These are phyloP conservation scores for Cryptococcus sp. DNA, from an alignment of 1,284 basidiomycete species.

Conservation along the genomic window DNA sequence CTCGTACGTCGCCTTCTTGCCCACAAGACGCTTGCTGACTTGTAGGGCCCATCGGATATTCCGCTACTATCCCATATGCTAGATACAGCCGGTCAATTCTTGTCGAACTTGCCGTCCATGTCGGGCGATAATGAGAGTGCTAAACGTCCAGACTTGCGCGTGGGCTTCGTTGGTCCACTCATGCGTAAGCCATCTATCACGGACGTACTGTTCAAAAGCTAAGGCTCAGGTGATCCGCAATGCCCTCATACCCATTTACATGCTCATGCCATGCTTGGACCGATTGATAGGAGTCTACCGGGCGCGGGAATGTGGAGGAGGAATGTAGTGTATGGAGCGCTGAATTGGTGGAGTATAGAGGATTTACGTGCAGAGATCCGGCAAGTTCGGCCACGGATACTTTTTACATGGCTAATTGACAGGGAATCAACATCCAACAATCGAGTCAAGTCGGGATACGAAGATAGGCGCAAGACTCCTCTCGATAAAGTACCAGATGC, in stretches of 20 bases:
- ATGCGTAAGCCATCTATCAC: constrained; percentile 23
- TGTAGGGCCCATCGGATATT: constrained; percentile 40
- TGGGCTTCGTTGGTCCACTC: constrained; percentile 37
- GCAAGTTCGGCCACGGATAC: constrained; percentile 9
- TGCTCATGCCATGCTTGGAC: constrained; percentile 42
- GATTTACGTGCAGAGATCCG: constrained; percentile 47
- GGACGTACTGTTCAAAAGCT: neutral
- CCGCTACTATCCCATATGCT: constrained; percentile 40
- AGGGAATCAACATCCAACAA: constrained; percentile 46
- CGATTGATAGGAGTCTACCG: constrained; percentile 32
- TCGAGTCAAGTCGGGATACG: constrained; percentile 45
- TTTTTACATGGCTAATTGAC: too few relatives aligned
- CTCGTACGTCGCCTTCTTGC: constrained; percentile 30
- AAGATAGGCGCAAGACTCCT: constrained; percentile 24
- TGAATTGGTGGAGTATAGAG: constrained; percentile 45
- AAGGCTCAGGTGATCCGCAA: constrained; percentile 36
- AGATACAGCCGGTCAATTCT: constrained; percentile 22
- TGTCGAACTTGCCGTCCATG: constrained; percentile 5
- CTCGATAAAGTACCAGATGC: constrained; percentile 42
- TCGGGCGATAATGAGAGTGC: neutral
- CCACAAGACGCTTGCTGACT: too few relatives aligned
- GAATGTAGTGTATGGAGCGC: constrained; percentile 37
- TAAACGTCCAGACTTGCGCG: constrained; percentile 13
- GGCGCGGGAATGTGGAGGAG: constrained; percentile 41
- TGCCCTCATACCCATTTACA: constrained; percentile 43